Evolutionary conservation across 805 yeast genomes (phyloP), one percentile per base, ranked within the genome.

Genomic region (Starmerella bombi): DNA sequence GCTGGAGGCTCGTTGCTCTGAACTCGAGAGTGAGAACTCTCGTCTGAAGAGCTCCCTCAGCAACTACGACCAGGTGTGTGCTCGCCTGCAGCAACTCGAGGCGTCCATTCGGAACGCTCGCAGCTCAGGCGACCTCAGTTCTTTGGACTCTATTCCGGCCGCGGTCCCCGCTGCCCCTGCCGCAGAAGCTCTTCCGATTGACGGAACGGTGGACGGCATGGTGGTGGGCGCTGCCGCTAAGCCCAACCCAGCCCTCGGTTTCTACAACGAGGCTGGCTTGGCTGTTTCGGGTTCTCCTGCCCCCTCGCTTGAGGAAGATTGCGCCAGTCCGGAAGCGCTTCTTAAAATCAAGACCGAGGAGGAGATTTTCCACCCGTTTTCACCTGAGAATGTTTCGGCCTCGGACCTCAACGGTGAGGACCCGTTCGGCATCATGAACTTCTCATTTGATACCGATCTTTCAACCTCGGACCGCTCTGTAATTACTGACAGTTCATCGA

Each of bases 1-100:
- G 47, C 69, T 91, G 50, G 96, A 88, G 61, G 59, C 65, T 29
- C 73, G 72, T 42, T 60, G 63, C 42, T 48, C 47, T 15, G 38
- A 41, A 18, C 50, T 61, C 37, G 46, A 50, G 23, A 14, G 46
- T 2, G 56, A 56, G 38, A 59, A 58, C 45, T 45, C 38, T 23
- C 44, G 43, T 31, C 54, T 61, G 12, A 45, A 43, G 28, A 36
- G 20, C 17, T 28, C 48, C 6, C 36, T 40, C 23, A 35, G 37
- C 36, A 42, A 38, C 31, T 42, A 36, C 15, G 28, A 43, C 32
- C 36, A 35, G 4, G 30, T 45, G 25, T 45, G 40, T 25, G 25
- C 40, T 4, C 48, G 51, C 8, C 33, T 53, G 25, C 51, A 49
- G 44, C 50, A 47, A 36, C 43, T 49, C 18, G 57, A 53, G 37